Conservation (phyloP, 2,329 filamentous ascomycete species). For the Metarhizium robertsii region DNA sequence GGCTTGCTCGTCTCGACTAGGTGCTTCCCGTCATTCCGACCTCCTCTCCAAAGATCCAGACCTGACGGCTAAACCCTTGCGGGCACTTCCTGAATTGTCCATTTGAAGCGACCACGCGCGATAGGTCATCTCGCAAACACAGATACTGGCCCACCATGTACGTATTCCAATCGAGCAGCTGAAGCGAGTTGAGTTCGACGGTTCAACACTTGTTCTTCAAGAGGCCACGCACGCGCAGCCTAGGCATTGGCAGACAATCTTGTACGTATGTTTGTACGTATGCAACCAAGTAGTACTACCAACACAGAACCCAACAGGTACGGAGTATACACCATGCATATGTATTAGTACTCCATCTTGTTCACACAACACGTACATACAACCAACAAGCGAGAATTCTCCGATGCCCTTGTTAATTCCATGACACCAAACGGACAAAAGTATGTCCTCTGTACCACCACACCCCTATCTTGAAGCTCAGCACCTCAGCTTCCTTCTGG, state of each 20-base stretch:
- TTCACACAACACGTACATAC: too few relatives aligned
- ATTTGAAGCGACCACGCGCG: background rate
- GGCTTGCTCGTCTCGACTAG: background rate
- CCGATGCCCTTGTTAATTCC: background rate
- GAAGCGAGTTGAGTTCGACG: too few relatives aligned
- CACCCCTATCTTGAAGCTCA: background rate
- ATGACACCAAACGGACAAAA: background rate
- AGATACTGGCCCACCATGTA: background rate
- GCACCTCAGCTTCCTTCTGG: background rate
- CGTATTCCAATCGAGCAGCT: too few relatives aligned
- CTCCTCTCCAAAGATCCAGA: background rate
- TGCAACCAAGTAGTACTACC: too few relatives aligned
- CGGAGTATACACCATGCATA: too few relatives aligned
- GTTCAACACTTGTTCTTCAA: too few relatives aligned
- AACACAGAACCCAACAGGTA: too few relatives aligned
- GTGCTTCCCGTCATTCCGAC: background rate
- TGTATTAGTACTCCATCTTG: too few relatives aligned
- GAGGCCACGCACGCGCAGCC: too few relatives aligned
- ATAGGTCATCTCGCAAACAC: background rate
- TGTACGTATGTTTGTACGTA: too few relatives aligned
- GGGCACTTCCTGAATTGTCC: slow-evolving; percentile 2
- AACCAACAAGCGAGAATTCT: background rate
- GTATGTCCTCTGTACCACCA: background rate
- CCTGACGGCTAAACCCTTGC: slow-evolving; percentile 1
- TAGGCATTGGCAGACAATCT: too few relatives aligned